Evolutionary conservation across 257 asterid genomes (phyloP).

Genomic region (Solanum chaucha): DNA sequence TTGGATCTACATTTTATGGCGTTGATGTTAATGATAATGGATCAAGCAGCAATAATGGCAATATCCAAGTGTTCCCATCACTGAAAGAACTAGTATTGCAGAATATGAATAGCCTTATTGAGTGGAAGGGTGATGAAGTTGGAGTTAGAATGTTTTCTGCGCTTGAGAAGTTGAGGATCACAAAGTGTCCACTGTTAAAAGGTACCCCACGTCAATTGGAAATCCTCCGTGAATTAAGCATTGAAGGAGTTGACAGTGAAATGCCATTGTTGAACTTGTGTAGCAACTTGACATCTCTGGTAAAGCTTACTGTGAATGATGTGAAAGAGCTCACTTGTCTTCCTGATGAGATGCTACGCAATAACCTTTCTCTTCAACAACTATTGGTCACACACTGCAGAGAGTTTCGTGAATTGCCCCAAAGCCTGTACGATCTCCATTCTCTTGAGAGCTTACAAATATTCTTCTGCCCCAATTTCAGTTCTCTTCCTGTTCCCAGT

Average conservation of each 20-base stretch:
- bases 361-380: background rate
- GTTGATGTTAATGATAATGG: background rate
- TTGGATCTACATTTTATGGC: background rate
- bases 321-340: background rate
- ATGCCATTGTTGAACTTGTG: conserved; percentile 1
- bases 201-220: conserved; percentile 14
- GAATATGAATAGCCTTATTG: background rate
- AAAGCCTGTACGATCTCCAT: background rate
- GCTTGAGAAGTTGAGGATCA: conserved; percentile 6
- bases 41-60: background rate
- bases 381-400: background rate
- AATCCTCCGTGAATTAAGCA: background rate
- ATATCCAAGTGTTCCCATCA: background rate
- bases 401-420: conserved; percentile 1
- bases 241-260: background rate
- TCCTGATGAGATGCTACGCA: background rate
- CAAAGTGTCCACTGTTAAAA: background rate
- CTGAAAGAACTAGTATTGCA: background rate
- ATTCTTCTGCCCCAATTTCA: background rate
- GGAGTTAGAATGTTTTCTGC: conserved; percentile 4
- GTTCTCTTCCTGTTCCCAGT: background rate
- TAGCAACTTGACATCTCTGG: conserved; percentile 1
- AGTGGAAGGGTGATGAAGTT: background rate
- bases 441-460: background rate
- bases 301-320: accelerated